Base-by-base conservation (phyloP, 805 yeast genomes). In the Yarrowia sp. region DNA sequence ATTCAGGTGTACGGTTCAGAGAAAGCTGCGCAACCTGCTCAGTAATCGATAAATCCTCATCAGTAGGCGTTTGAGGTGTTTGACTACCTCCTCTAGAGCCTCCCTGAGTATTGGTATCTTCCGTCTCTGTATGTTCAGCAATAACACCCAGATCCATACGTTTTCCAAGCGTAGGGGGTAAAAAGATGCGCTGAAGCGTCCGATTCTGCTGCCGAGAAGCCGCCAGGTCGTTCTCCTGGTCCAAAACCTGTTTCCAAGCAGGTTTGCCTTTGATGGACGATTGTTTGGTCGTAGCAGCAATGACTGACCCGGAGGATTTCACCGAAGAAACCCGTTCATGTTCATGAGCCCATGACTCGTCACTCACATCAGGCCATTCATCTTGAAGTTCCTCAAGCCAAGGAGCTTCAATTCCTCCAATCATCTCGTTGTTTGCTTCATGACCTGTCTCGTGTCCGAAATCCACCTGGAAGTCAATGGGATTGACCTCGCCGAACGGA, bases 11-110 rank as follows among this genome's bases (percentile, higher is more conserved):
- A 1, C 22, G 11, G 22, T 7, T 28, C 4, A 55, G n/a, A 15
- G 61, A 55, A 31, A 55, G n/a, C n/a, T 55, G 61, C 1, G 61
- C 61, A 31, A 55, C 41, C 7, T 55, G 61, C 10, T 55, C 61
- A 4, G 61, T 9, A 0, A 55, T 4, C 9, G 55, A 33, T 7
- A 17, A 55, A 36, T 42, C 31, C 13, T 17, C 32, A 5, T 33
- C 63, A 0, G 41, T 15, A 3, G 62, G 32, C 8, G 48, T 22
- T 8, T 10, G 7, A 1, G 48, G 17, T 10, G 31, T 17, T n/a
- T n/a, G 48, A 41, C 33, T 41, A 5, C 39, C 61, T 10, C 38
- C 39, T 11, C n/a, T n/a, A n/a, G n/a, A n/a, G n/a, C n/a, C n/a
- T n/a, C n/a, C n/a, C n/a, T 33, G 41, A 6, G 62, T 55, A n/a